These are phyloP conservation scores for Malassezia brasiliensis DNA, from an alignment of 1,284 basidiomycete species.

Conservation along the genomic window DNA sequence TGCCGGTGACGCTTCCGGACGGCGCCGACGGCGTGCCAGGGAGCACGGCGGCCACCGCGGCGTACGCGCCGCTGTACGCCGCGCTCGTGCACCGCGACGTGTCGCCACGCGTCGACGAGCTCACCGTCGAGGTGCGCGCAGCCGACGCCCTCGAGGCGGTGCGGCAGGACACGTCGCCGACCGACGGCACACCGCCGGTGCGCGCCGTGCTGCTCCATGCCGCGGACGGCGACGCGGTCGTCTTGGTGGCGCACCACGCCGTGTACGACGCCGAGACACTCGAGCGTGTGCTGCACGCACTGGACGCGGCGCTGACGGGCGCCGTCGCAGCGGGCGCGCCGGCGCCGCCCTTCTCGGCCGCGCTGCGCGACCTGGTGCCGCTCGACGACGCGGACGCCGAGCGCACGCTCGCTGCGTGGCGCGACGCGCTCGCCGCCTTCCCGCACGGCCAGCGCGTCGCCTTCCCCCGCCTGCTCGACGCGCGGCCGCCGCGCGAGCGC, in stretches of 20 bases:
- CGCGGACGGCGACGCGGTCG: conserved; percentile 5
- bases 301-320: conserved; percentile 14
- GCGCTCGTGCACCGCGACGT: not conserved
- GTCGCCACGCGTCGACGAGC: not conserved
- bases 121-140: not conserved
- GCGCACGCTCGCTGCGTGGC: conserved; percentile 18
- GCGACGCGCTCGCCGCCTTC: conserved; percentile 18
- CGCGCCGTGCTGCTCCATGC: conserved; percentile 18
- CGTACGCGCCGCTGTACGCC: conserved; percentile 10
- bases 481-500: not conserved
- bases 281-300: conserved; percentile 23
- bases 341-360: conserved; percentile 20
- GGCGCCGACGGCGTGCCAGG: not conserved
- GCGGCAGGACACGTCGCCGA: not conserved
- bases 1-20: conserved; percentile 13
- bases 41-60: not conserved
- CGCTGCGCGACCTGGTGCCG: conserved; percentile 28
- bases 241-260: conserved; percentile 32
- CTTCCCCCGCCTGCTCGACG: conserved; percentile 21
- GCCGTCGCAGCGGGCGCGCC: not conserved
- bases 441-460: conserved; percentile 16
- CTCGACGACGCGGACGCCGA: conserved; percentile 18
- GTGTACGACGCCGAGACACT: conserved; percentile 37
- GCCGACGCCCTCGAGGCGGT: not conserved
- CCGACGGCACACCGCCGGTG: conserved; percentile 10